Base-by-base conservation (phyloP, 257 asterid genomes). In the Thymus quinquecostatus region DNA sequence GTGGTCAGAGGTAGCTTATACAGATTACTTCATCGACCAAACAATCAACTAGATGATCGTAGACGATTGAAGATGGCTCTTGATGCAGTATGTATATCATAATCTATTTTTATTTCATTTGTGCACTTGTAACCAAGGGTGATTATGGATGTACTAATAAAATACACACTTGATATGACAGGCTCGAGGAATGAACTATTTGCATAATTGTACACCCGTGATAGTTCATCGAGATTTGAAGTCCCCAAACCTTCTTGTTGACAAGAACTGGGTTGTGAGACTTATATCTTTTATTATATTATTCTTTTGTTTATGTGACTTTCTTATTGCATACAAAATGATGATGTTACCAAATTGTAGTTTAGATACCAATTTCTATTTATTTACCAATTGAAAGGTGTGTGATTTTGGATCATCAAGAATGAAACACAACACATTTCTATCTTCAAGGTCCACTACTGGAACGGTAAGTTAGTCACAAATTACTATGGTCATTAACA, bases 131-230 rank as follows among this genome's bases (percentile, higher is more conserved):
- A 60, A 48, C 45, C 63, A 69, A 60, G 63, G 68, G 14, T 41
- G 60, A 57, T 9, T 60, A 49, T 68, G 40, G 70, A 69, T 30
- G 30, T 53, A 61, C 70, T 68, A 55, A 81, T 67, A 67, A 43
- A 29, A 28, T 77, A 48, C 70, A 14, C 47, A 38, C 12, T 36
- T 76, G 57, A 32, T 66, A 33, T 78, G 60, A 75, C 90, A 93
- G 98, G 98, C 96, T 69, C 82, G 97, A 69, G 98, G 98, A 64
- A 93, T 93, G 98, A 93, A 93, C 86, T 93, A 93, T 84, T 86
- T 93, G 80, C 98, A 93, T 87, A 93, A 86, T 72, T 86, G 88
- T 88, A 81, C 86, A 33, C 98, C 98, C 0, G 85, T 90, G 77
- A 88, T 93, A 69, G 98, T 93, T 68, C 98, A 93, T 77, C 96